Evolutionary conservation across 2,329 filamentous ascomycete genomes (phyloP).

Genomic region (Beauveria australis): DNA sequence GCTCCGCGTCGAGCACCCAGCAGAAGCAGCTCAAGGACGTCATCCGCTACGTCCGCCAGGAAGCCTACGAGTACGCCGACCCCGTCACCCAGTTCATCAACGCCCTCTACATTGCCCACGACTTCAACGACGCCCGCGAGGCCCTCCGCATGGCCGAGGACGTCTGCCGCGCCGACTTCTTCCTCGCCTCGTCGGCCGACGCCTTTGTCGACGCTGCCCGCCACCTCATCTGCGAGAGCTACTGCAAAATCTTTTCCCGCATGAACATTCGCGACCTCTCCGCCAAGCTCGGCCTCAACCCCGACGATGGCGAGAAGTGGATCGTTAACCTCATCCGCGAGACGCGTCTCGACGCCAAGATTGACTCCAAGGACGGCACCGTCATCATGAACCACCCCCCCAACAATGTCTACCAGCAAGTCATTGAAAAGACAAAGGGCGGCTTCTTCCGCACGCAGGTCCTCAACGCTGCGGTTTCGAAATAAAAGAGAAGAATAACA

Average conservation of each 20-base stretch:
- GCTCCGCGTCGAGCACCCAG: slow-evolving; percentile 71
- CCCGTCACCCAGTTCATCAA: slow-evolving; percentile 95
- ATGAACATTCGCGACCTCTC: slow-evolving; percentile 98
- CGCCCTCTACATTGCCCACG: slow-evolving; percentile 79
- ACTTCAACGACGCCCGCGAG: slow-evolving; percentile 89
- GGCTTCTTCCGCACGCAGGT: slow-evolving; percentile 98
- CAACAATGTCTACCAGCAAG: slow-evolving; percentile 97
- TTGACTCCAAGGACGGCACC: slow-evolving; percentile 97
- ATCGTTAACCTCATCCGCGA: slow-evolving; percentile 99
- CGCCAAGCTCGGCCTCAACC: slow-evolving; percentile 78
- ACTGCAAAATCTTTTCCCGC: slow-evolving; percentile 99
- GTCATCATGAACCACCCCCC: slow-evolving; percentile 99
- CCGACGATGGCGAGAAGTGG: slow-evolving; percentile 99
- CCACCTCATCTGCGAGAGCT: slow-evolving; percentile 95
- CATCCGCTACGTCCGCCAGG: slow-evolving; percentile 89
- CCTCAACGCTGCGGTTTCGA: slow-evolving; percentile 59
- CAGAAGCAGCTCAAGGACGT: slow-evolving; percentile 99
- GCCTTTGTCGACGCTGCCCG: slow-evolving; percentile 88
- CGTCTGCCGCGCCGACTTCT: slow-evolving; percentile 90
- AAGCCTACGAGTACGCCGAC: slow-evolving; percentile 95
- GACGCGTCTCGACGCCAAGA: slow-evolving; percentile 95
- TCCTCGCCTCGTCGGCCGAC: slow-evolving; percentile 77
- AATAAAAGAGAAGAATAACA: slow-evolving; percentile 27
- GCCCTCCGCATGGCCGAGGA: slow-evolving; percentile 83
- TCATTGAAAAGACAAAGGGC: slow-evolving; percentile 98